These are phyloP conservation scores for Melocanna baccifera DNA, from an alignment of 176 grass and related monocot species.

Conservation along the genomic window DNA sequence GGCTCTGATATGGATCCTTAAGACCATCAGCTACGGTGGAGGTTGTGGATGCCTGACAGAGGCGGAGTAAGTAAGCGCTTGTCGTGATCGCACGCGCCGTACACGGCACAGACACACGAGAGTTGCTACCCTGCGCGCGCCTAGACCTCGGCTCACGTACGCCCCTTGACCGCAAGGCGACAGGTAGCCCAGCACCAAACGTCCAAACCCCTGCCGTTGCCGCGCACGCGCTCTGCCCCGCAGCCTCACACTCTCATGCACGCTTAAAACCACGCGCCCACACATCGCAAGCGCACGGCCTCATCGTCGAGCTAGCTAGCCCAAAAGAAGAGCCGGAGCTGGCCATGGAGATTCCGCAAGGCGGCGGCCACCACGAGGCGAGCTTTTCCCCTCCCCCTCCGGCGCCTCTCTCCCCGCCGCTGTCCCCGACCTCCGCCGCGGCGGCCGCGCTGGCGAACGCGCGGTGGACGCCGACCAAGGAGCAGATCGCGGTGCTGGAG, in stretches of 20 bases:
- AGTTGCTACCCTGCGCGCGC: neutral
- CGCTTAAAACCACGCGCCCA: slow-evolving; percentile 37
- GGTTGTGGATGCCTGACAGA: no score
- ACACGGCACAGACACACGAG: neutral
- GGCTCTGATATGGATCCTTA: no score
- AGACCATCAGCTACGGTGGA: no score
- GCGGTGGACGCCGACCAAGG: slow-evolving; percentile 81
- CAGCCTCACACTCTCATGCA: slow-evolving; percentile 20
- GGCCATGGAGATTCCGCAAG: slow-evolving; percentile 36
- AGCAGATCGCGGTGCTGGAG: slow-evolving; percentile 75
- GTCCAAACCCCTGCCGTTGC: neutral
- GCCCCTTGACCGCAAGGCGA: slow-evolving; percentile 20
- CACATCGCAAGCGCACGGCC: neutral
- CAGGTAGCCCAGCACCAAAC: slow-evolving; percentile 1
- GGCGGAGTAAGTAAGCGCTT: neutral
- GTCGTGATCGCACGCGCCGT: neutral
- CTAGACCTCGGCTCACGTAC: neutral
- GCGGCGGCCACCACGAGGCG: neutral
- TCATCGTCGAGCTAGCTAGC: neutral
- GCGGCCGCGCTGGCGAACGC: slow-evolving; percentile 11
- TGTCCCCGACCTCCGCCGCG: neutral
- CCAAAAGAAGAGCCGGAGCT: neutral
- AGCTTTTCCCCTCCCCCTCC: neutral
- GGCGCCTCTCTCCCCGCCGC: neutral
- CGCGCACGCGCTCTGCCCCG: slow-evolving; percentile 4